Base-by-base conservation (phyloP, 805 yeast species). In the Isabelozyma pseudorhagii region DNA sequence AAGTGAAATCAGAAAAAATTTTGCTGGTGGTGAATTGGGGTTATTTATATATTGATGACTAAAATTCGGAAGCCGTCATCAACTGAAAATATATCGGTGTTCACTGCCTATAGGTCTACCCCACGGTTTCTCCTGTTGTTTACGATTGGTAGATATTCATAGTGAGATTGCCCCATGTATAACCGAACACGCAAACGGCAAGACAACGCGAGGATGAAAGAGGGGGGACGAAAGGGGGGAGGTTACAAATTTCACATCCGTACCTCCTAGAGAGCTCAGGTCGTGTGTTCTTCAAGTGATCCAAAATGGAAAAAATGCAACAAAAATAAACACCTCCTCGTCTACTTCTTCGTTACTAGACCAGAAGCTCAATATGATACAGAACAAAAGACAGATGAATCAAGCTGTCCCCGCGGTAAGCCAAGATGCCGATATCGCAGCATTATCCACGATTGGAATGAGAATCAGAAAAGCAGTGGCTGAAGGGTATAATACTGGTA, bases 391-490 rank as follows among this genome's bases (percentile, higher is more conserved):
- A 58, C 65, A 57, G 63, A 73, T 61, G 72, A 67, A 64, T 13
- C 29, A 29, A 5, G 47, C 15, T n/a, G 11, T n/a, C 18, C 44
- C 49, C 31, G 44, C 11, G 38, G 29, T 3, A 8, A 8, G 4
- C n/a, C 25, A n/a, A 8, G 58, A 43, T 39, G 68, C 67, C n/a
- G 64, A 61, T 40, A 60, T 64, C 11, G 72, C 64, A 42, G 64
- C 71, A 25, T 71, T 85, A 21, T 76, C 82, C 40, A 77, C 84
- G 0, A 60, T 85, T 5, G 91, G 90, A 0, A 85, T 84, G 89
- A 75, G 89, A 53, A 81, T 87, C 50, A 77, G 93, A 59, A 83
- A 84, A 56, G 75, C 86, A 2, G 81, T 86, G 3, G 73, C 80
- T 34, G 83, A 83, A 42, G 91, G 91, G 1, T 84, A 84, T 61